Evolutionary conservation across 1,284 basidiomycete species (phyloP).

Genomic region (Ustilago crameri): DNA sequence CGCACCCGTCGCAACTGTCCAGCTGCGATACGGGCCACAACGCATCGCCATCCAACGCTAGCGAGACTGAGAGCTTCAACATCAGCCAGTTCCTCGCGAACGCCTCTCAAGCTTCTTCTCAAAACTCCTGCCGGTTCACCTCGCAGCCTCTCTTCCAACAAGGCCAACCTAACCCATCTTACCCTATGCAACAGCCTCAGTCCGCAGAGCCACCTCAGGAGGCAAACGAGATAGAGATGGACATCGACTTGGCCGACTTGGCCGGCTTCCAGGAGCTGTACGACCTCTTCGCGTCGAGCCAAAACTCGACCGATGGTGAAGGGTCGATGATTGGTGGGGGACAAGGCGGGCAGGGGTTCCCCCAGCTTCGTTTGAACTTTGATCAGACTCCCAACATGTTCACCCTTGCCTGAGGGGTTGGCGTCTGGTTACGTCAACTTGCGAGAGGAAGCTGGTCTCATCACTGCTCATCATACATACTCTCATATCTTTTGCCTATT

Average conservation of each 20-base stretch:
- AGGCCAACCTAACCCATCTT: background rate
- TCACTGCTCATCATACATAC: slow-evolving; percentile 1
- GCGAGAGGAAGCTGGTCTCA: background rate
- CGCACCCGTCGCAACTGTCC: background rate
- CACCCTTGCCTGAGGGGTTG: background rate
- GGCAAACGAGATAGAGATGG: background rate
- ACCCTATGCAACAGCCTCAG: background rate
- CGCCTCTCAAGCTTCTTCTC: background rate
- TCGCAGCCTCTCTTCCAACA: background rate
- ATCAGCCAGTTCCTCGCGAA: slow-evolving; percentile 12
- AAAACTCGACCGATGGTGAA: background rate
- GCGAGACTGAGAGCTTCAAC: slow-evolving; percentile 5
- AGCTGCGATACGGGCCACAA: background rate
- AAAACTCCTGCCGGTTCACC: background rate
- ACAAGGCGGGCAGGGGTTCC: background rate
- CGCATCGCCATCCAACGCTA: background rate
- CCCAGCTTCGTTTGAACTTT: slow-evolving; percentile 28
- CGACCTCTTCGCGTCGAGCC: background rate
- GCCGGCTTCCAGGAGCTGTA: background rate
- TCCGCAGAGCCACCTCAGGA: background rate
- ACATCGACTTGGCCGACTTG: background rate
- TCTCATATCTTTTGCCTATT: background rate
- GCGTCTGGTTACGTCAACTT: slow-evolving; percentile 3
- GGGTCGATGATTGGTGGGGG: background rate
- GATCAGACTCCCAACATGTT: slow-evolving; percentile 20